Base-by-base conservation (phyloP, 2,329 filamentous ascomycete species). In the Tolypocladium ovalisporum region DNA sequence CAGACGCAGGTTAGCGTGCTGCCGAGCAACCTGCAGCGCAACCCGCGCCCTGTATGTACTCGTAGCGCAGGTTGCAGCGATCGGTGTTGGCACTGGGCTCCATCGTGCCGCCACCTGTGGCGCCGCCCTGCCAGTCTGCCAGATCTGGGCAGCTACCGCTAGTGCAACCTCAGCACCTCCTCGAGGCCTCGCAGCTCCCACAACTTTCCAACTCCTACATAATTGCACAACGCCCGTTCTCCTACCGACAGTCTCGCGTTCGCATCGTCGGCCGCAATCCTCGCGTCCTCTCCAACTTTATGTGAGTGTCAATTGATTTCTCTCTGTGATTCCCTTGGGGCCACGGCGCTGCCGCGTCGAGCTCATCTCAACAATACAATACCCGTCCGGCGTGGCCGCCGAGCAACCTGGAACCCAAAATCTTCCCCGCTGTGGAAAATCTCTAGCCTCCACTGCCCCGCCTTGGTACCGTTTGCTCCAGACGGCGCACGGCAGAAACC, bases 401-500 rank as follows among this genome's bases (percentile, higher is more conserved):
- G 12, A 22, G 47, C 47, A 35, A 29, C 22, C 40, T 15, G 44
- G n/a, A 27, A 19, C 47, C 47, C 29, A 52, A 52, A 22, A 35
- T 13, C 27, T 19, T 29, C 55, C 55, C 55, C 51, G 55, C 55
- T 27, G 37, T 44, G 39, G 27, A 53, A 57, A 57, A 54, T 57
- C 55, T 53, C 55, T 53, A 57, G 51, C 49, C 22, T n/a, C n/a
- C n/a, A n/a, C n/a, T 36, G 40, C 24, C 19, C 54, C 57, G 55
- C 40, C 37, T 44, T 54, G 42, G 36, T 17, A n/a, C 34, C 22
- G 49, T 54, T 17, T 55, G 57, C 40, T 55, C 53, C 47, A 51
- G 35, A 44, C 32, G 22, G 13, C 54, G 39, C 54, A 54, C 54
- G 37, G 54, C 51, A 51, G 53, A 57, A 59, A 57, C 57, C 42